Percentiles rank a stretch among this genome's conserved stretches.
These are phyloP conservation scores for Suaeda aralocaspica DNA, from an alignment of 148 eudicot genomes.

Conservation along the genomic window DNA sequence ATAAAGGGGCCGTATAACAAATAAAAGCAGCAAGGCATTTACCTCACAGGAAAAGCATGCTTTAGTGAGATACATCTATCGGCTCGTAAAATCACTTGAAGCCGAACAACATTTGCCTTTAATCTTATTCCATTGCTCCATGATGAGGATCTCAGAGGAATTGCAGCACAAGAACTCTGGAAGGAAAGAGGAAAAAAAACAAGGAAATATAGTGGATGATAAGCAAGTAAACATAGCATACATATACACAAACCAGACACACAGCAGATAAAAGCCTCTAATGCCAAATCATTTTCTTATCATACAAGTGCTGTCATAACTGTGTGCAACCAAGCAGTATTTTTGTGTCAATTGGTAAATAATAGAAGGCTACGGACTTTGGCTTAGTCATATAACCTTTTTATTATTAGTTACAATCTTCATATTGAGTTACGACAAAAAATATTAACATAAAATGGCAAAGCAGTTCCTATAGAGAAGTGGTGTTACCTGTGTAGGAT, in stretches of 20 bases:
- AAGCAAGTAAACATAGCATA: not conserved
- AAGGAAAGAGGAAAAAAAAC: constrained; percentile 1
- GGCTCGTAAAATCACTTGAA: constrained; percentile 33
- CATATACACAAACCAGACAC: not conserved
- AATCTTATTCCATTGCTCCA: constrained; percentile 41
- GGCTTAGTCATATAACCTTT: not conserved
- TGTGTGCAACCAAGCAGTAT: not conserved
- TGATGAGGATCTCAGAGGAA: constrained; percentile 36
- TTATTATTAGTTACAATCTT: not conserved
- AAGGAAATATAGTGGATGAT: not conserved
- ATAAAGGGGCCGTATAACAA: not conserved
- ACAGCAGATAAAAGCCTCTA: not conserved
- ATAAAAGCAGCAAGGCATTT: constrained; percentile 13
- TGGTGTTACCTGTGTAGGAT: constrained; percentile 43
- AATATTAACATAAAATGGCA: not conserved
- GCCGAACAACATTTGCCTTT: constrained; percentile 28
- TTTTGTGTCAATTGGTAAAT: not conserved
- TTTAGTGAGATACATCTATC: constrained; percentile 36
- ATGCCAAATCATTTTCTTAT: not conserved
- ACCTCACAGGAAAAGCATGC: constrained; percentile 46
- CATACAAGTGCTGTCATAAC: not conserved
- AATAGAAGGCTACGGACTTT: not conserved
- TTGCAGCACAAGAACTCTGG: constrained; percentile 47
- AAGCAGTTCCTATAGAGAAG: not conserved
- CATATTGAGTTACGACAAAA: not conserved